Evolutionary conservation across 1,284 basidiomycete genomes (phyloP), one percentile per base, ranked within the genome.

Genomic region (Earliella scabrosa): DNA sequence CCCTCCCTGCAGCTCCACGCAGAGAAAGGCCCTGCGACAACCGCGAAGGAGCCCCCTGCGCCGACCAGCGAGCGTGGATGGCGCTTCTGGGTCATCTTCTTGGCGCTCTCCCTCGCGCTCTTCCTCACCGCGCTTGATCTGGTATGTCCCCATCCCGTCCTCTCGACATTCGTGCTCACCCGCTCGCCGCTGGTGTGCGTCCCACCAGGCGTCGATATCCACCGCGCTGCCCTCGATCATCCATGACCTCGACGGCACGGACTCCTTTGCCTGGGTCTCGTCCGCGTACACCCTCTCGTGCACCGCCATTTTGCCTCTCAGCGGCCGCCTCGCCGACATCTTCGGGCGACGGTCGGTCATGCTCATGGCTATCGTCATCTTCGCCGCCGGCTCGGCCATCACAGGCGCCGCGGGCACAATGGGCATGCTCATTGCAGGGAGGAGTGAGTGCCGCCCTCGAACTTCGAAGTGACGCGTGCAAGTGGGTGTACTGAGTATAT

Each of bases 291-390:
- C 66, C 4, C 63, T 73, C 27, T 61, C 67, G 4, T 66, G 66
- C 23, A 64, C 71, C 10, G 68, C 69, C 10, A 58, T 62, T 50
- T 49, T 71, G 24, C 68, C 70, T 10, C 45, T 70, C 43, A 61
- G 60, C 36, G 70, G 70, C 16, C 63, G 64, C 11, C 50, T 69
- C 11, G 66, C 67, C 4, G 58, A 57, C 32, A 61, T 73, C 18
- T 74, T 74, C 23, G 75, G 75, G 1, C 65, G 75, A 8, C 71
- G 69, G 50, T 67, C 67, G 1, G 59, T 72, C 26, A 63, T 76
- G 35, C 67, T 71, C 20, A 58, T 47, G n/a, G 64, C 68, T 39
- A 71, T 75, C 41, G 18, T 65, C 38, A 62, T 75, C 45, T 78
- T 77, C 63, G 66, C 72, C 8, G 13, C 71, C 4, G 76, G 76